Conservation (phyloP, 2,329 filamentous ascomycete species). For the Fusarium algeriense region DNA sequence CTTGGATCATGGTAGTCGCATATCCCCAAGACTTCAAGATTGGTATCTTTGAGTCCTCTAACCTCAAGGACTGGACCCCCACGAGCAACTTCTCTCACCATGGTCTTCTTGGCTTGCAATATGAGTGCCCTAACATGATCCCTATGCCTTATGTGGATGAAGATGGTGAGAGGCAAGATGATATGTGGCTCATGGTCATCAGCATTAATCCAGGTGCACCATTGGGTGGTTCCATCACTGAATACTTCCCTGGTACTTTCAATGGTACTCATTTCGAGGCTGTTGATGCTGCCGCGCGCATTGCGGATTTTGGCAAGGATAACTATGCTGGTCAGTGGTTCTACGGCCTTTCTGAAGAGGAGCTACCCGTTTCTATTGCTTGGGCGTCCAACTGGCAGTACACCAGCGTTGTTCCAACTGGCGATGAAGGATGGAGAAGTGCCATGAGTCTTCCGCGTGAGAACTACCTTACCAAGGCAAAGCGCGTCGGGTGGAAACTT, state of each 20-base stretch:
- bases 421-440: slow-evolving; percentile 49
- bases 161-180: slow-evolving; percentile 44
- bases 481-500: slow-evolving; percentile 64
- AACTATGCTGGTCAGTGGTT: slow-evolving; percentile 55
- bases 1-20: slow-evolving; percentile 70
- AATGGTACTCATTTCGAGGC: slow-evolving; percentile 72
- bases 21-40: slow-evolving; percentile 66
- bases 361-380: slow-evolving; percentile 50
- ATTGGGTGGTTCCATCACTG: slow-evolving; percentile 64
- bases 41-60: slow-evolving; percentile 70
- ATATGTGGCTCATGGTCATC: slow-evolving; percentile 60
- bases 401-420: slow-evolving; percentile 48
- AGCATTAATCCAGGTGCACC: slow-evolving; percentile 70
- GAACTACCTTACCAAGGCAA: slow-evolving; percentile 64
- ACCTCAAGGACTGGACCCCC: slow-evolving; percentile 68
- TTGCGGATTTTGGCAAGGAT: slow-evolving; percentile 54
- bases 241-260: slow-evolving; percentile 71
- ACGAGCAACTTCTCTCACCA: slow-evolving; percentile 66
- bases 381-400: slow-evolving; percentile 56
- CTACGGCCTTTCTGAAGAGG: slow-evolving; percentile 40
- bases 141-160: slow-evolving; percentile 61
- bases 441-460: slow-evolving; percentile 57
- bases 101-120: slow-evolving; percentile 67
- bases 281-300: slow-evolving; percentile 46
- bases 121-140: slow-evolving; percentile 74